A percentile compares a stretch with the other conserved stretches of the same genome.
These are phyloP conservation scores for Lagenidium sp. DNA, from an alignment of 352 stramenopile species.

Conservation along the genomic window DNA sequence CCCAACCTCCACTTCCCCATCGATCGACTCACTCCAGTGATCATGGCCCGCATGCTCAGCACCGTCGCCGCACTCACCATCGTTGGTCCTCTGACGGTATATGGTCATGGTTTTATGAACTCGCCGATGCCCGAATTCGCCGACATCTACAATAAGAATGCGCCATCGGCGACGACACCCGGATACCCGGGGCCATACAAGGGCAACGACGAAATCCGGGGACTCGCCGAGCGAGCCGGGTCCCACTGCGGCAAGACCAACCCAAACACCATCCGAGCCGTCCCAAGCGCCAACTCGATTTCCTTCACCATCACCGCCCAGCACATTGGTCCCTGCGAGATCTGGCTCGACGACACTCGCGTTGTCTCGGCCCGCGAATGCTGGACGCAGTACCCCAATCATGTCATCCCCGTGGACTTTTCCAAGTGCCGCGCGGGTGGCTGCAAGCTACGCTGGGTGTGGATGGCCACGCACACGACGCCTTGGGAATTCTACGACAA, in stretches of 20 bases:
- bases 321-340: constrained; percentile 46
- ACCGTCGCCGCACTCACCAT: neutral
- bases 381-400: constrained; percentile 19
- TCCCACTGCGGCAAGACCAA: neutral
- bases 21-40: too few species aligned
- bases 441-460: constrained; percentile 39
- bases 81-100: neutral
- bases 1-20: too few species aligned
- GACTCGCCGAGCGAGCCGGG: neutral
- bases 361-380: constrained; percentile 41
- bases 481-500: constrained; percentile 61
- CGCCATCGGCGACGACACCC: neutral
- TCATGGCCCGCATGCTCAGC: neutral
- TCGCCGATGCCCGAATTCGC: neutral
- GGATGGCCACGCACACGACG: constrained; percentile 32
- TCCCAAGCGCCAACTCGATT: neutral
- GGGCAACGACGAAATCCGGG: neutral
- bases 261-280: neutral
- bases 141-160: neutral
- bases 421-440: constrained; percentile 28
- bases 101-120: neutral
- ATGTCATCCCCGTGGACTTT: constrained; percentile 29
- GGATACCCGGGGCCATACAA: neutral
- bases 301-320: neutral
- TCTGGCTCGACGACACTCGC: constrained; percentile 45